Base-by-base conservation (phyloP, 2,329 filamentous ascomycete genomes). In the Davidsoniella australis region DNA sequence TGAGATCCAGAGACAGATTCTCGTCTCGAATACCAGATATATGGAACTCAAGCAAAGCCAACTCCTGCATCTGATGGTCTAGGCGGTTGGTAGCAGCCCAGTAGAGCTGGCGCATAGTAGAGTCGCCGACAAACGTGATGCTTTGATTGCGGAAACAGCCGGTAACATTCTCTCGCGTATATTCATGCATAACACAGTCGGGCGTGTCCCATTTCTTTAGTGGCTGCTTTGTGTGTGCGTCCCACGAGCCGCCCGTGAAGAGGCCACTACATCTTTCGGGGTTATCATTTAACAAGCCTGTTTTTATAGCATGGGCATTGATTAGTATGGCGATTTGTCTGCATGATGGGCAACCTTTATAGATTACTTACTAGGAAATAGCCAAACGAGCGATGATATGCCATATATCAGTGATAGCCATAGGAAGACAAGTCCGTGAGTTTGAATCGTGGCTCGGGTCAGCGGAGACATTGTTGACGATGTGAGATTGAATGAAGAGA, bases 91-190 rank as follows among this genome's bases (percentile, higher is more conserved):
- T 68, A 2, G 69, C 56, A 5, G 73, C 72, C 69, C 74, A 79
- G 58, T 75, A 82, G 5, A 80, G 60, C 55, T 79, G 72, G 10
- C 77, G 69, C 6, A 71, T 69, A 1, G 70, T 73, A 1, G 73
- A 73, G 58, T 82, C 78, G 37, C 78, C 78, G 23, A 71, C 66
- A 55, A 82, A 76, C 14, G 78, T 64, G n/a, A 80, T 56, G 45
- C 67, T 68, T 6, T 68, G 69, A 12, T 65, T 63, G 2, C 62
- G 61, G 18, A 78, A 64, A 57, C 78, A 82, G 42, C 62, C 60
- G 16, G 64, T 60, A 39, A 80, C 66, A 37, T 76, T 71, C n/a
- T 66, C 58, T 5, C 60, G 57, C 7, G 67, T 65, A 60, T 80
- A 80, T 48, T 70, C 62, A 53, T 73, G 69, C 57, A 79, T 65